Evolutionary conservation across 2,329 filamentous ascomycete genomes (phyloP), one percentile per base, ranked within the genome.

Genomic region (Colletotrichum simmondsii): DNA sequence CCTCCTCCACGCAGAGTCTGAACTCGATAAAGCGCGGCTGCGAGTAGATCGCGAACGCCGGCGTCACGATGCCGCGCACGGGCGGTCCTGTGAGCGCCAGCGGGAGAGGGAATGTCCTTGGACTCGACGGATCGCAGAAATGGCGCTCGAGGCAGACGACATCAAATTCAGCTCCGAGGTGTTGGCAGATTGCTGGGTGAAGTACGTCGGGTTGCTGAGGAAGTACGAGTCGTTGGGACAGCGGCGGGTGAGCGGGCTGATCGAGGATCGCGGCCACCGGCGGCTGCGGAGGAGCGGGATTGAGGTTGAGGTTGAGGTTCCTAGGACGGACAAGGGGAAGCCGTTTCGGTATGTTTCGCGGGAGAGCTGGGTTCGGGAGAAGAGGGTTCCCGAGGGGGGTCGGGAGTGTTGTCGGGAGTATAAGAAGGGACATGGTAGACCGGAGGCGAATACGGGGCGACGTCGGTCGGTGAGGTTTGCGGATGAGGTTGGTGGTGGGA

Each of bases 161-260:
- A 5, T 67, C 19, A 63, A 53, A 22, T 24, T 73, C n/a, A 70
- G 66, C 60, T 7, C 28, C 14, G 71, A 73, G 56, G 35, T 73
- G 4, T 5, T 73, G 61, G 60, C 32, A 2, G 71, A 71, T 2
- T 73, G 71, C 61, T 73, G 71, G 71, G 28, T 32, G 5, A 65
- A 70, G 49, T 71, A 73, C 5, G 60, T 73, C 4, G 71, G 54
- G 6, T 22, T 73, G 35, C 14, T 73, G 60, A 49, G 71, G 49
- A 71, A 52, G 67, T 73, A 71, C n/a, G 71, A 73, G 49, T 16
- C 2, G 16, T 19, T 65, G 7, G 71, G 71, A 14, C 54, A 73
- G 46, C 53, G 71, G 32, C 65, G 71, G 35, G 67, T 73, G 10
- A 26, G 67, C 2, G 71, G 71, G 0, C 30, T 73, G 1, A 16